Evolutionary conservation across 345 rosid genomes (phyloP).

Genomic region (Arabis alpina): DNA sequence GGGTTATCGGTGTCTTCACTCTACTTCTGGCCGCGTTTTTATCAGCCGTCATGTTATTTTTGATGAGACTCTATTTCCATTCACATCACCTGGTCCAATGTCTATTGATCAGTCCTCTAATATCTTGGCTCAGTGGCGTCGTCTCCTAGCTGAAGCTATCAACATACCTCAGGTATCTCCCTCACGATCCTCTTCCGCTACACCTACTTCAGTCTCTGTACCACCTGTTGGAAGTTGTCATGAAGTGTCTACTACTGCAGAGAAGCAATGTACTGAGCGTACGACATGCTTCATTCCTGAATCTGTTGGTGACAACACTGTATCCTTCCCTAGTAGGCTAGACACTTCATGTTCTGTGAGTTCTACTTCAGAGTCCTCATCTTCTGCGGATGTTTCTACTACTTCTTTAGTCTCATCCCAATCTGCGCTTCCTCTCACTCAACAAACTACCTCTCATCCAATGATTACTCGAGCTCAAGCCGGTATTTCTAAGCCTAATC

Average conservation of each 20-base stretch:
- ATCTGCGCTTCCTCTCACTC: too few relatives aligned
- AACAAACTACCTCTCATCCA: not conserved
- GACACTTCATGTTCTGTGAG: too few relatives aligned
- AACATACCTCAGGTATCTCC: not conserved
- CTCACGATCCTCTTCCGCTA: not conserved
- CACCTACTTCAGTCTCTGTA: too few relatives aligned
- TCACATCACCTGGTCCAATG: too few relatives aligned
- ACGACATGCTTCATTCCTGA: not conserved
- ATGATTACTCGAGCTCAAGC: not conserved
- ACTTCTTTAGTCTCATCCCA: too few relatives aligned
- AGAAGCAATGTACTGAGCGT: not conserved
- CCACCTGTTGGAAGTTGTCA: not conserved
- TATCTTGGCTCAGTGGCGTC: not conserved
- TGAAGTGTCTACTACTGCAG: not conserved
- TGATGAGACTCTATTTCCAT: too few relatives aligned
- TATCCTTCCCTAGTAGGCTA: not conserved
- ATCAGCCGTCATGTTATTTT: too few relatives aligned
- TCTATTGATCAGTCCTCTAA: too few relatives aligned
- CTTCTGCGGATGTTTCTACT: too few relatives aligned
- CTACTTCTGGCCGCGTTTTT: not conserved
- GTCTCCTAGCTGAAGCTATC: not conserved
- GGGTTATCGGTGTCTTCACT: not conserved
- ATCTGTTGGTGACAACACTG: not conserved
- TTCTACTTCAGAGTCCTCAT: too few relatives aligned
- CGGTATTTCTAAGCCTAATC: not conserved